These are phyloP conservation scores for Erodium maritimum DNA, from an alignment of 345 rosid species.

Conservation along the genomic window DNA sequence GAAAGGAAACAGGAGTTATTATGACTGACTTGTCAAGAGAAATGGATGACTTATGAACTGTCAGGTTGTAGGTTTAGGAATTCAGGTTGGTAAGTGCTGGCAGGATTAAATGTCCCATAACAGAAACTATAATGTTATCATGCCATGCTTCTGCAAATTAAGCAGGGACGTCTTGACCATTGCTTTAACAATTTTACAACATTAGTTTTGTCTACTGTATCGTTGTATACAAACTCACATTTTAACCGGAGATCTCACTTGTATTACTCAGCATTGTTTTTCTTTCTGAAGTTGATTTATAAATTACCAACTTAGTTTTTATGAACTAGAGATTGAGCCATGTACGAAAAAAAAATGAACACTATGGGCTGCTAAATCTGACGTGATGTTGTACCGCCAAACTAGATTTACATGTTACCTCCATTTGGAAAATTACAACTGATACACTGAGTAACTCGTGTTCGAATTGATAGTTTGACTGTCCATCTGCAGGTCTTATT, in stretches of 20 bases:
- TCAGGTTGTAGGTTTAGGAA: background rate
- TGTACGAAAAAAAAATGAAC: background rate
- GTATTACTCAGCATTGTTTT: background rate
- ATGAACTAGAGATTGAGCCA: background rate
- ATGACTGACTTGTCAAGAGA: background rate
- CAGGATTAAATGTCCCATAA: background rate
- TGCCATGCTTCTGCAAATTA: too few relatives aligned
- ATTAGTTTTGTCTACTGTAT: background rate
- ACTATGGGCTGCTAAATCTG: background rate
- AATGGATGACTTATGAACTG: background rate
- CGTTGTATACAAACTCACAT: background rate
- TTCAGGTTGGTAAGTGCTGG: background rate
- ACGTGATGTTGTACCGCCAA: background rate
- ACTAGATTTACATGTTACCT: background rate
- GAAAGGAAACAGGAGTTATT: background rate
- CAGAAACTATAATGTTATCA: background rate
- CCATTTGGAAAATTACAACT: background rate
- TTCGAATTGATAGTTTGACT: background rate
- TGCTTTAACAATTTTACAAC: background rate
- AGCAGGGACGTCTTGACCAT: background rate
- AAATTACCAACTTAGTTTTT: background rate
- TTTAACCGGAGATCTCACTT: background rate
- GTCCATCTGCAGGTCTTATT: constrained; percentile 42
- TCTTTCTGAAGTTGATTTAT: background rate
- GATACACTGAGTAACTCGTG: background rate